Base-by-base conservation (phyloP, 345 rosid genomes). In the Lumnitzera littorea region DNA sequence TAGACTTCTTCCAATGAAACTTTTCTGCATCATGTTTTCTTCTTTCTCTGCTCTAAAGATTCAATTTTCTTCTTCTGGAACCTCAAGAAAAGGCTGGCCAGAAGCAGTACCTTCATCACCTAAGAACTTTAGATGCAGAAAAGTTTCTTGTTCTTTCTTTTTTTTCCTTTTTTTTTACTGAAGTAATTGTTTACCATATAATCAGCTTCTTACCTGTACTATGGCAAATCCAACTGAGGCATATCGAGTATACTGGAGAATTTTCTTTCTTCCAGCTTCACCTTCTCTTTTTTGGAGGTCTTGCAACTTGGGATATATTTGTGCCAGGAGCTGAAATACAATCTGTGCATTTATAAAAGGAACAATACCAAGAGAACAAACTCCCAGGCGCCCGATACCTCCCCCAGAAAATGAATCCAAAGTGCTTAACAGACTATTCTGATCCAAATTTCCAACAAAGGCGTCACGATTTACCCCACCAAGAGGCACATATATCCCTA, bases 261-360 rank as follows among this genome's bases (percentile, higher is more conserved):
- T 67, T 74, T 90, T 94, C 78, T 94, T 94, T 54, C 99, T 88
- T 57, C 99, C 99, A 0, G 97, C 96, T 83, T 94, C 97, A 15
- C 99, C 99, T 86, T 94, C 99, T 84, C 80, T 80, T 72, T 94
- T 94, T 82, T 90, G 99, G 67, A 94, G 97, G 70, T 94, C 97
- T 84, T 90, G 99, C 77, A 94, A 68, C 78, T 94, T 94, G n/a
- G 99, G 99, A 75, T 90, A 80, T 48, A 94, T 70, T 78, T 90
- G 97, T 56, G 97, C 86, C 67, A 94, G 94, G 78, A 94, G 99
- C 80, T 94, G 99, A 73, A 94, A 90, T 68, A 94, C 97, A 56
- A 94, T 94, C 68, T 83, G 91, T 0, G 99, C 97, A 51, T 94
- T 94, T 72, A 94, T 94, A 54, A 90, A 94, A 11, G 97, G 99